These are phyloP conservation scores for Xylaria arbuscula DNA, from an alignment of 2,329 filamentous ascomycete genomes.

Conservation along the genomic window DNA sequence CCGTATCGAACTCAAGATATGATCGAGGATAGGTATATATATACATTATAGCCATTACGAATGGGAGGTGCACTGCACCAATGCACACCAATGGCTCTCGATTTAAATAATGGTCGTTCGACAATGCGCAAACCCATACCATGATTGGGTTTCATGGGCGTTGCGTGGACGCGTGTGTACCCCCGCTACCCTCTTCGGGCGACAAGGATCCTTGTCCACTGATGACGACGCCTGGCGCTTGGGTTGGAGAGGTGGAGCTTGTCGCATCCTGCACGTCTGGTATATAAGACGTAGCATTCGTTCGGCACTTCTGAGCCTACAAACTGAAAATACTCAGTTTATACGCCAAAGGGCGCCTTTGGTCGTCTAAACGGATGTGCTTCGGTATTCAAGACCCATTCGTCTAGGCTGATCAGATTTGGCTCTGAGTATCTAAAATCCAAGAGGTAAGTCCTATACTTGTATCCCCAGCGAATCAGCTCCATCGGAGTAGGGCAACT, in stretches of 20 bases:
- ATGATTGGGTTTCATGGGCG: conserved; percentile 11
- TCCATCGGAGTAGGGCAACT: conserved; percentile 50
- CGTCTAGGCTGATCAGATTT: conserved; percentile 70
- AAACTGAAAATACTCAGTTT: background rate
- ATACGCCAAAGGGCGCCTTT: conserved; percentile 35
- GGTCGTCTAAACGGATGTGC: conserved; percentile 51
- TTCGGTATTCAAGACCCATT: conserved; percentile 68
- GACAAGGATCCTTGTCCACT: conserved; percentile 9
- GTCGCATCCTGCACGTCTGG: background rate
- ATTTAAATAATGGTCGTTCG: conserved; percentile 2
- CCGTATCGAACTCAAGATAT: background rate
- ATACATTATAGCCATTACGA: conserved; percentile 11
- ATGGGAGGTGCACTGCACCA: conserved; percentile 18
- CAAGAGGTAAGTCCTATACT: conserved; percentile 4
- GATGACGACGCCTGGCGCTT: conserved; percentile 34
- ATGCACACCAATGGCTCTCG: conserved; percentile 19
- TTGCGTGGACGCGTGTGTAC: conserved; percentile 14
- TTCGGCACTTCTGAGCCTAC: conserved; percentile 2
- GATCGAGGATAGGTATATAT: conserved; percentile 9
- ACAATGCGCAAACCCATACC: conserved; percentile 9
- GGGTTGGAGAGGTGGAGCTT: conserved; percentile 27
- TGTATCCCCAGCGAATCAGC: background rate
- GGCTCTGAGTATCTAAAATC: conserved; percentile 57
- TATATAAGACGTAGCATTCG: conserved; percentile 23
- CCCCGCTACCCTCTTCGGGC: conserved; percentile 1